phyloP scores from a whole-genome alignment of 805 yeast genomes.

The Saccharomycopsis sp. region DNA sequence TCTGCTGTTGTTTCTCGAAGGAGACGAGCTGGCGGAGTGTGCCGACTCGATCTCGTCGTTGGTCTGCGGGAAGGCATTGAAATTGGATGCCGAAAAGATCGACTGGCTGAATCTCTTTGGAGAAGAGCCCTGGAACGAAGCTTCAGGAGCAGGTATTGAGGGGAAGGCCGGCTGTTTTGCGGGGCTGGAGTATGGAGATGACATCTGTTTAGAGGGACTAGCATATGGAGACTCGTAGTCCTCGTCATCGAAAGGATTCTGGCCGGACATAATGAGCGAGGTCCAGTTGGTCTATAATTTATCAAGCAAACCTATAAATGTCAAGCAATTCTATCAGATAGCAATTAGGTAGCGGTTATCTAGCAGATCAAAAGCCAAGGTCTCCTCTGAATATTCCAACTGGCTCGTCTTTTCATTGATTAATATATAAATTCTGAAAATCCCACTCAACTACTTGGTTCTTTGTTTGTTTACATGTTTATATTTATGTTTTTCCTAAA shows the following conservation, averaged over 20 bases:
- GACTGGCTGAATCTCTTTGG: constrained; percentile 15
- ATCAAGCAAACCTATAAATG: no score
- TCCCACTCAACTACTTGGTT: neutral
- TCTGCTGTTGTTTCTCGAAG: constrained; percentile 23
- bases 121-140: constrained; percentile 13
- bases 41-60: constrained; percentile 7
- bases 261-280: neutral
- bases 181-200: constrained; percentile 11
- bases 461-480: neutral
- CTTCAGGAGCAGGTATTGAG: constrained; percentile 14
- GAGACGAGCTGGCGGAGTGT: constrained; percentile 5
- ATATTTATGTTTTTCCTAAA: neutral
- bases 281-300: no score
- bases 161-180: constrained; percentile 5
- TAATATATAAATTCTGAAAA: neutral
- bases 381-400: neutral
- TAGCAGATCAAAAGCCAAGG: no score
- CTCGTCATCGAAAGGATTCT: constrained; percentile 27
- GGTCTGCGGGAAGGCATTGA: constrained; percentile 14
- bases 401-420: neutral
- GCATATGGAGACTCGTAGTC: constrained; percentile 22
- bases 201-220: neutral
- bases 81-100: constrained; percentile 9
- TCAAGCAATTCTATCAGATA: no score
- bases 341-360: no score